Percentiles rank a stretch among this genome's conserved stretches.
Conservation (phyloP, 2,329 filamentous ascomycete species). For the Monilinia laxa region DNA sequence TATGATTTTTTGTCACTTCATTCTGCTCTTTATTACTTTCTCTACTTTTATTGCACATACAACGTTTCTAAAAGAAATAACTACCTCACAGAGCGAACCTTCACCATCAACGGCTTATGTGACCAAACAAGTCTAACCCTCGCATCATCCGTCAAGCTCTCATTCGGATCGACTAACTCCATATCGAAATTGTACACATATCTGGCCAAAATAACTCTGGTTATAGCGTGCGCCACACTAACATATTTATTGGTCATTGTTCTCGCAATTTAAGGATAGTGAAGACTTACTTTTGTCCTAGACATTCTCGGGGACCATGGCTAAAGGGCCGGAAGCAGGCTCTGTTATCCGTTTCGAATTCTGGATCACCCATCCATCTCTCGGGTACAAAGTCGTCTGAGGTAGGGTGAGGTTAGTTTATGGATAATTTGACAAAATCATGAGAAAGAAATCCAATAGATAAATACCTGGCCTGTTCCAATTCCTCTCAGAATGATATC, state of each 20-base stretch:
- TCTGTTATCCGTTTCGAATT: constrained; percentile 41
- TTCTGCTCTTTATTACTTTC: too few species aligned
- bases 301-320: constrained; percentile 28
- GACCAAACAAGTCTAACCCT: neutral
- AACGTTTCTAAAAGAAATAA: too few species aligned
- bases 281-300: constrained; percentile 26
- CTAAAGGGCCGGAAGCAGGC: constrained; percentile 26
- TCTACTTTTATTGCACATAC: too few species aligned
- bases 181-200: neutral
- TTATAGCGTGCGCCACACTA: neutral
- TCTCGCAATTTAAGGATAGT: neutral
- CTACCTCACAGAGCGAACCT: neutral
- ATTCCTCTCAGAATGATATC: constrained; percentile 3
- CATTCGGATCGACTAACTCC: neutral
- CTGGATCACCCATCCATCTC: constrained; percentile 43
- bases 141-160: neutral
- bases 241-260: too few species aligned
- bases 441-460: neutral
- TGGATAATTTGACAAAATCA: too few species aligned
- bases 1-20: too few species aligned
- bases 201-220: neutral
- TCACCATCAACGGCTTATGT: neutral
- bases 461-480: constrained; percentile 1
- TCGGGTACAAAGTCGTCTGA: constrained; percentile 49
- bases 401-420: neutral